Evolutionary conservation across 805 yeast species (phyloP), one percentile per base, ranked within the genome.

Genomic region (Saccharomyces paradoxus): DNA sequence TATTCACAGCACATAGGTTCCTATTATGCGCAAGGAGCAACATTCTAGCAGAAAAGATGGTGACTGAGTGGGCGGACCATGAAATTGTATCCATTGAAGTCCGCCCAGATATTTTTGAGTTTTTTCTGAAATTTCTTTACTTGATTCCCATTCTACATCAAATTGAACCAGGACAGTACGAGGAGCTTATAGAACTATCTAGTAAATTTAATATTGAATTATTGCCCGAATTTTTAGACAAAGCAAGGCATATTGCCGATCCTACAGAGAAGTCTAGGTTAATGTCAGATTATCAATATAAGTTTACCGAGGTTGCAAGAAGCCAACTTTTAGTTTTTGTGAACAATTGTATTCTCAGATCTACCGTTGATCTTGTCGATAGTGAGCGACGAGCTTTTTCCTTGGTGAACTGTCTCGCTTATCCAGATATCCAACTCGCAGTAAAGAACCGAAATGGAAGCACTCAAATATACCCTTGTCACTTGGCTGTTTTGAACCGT

Each of bases 401-500:
- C 12, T 28, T 27, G 7, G 37, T n/a, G 14, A 46, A 26, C 6
- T n/a, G 27, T 8, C 48, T 55, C 1, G 62, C 67, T 8, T 68
- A 56, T 47, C 81, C 87, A 0, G 89, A 84, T 67, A 61, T 79
- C 0, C 71, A 81, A 1, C 50, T 83, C 0, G 61, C 74, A 1
- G 74, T 75, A 6, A 57, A 59, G 5, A 50, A 60, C 9, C 62
- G 68, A 4, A 72, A 71, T 2, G 57, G 56, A 26, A 52, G 41
- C 3, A 46, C 64, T 50, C 62, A 66, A 0, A 75, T 74, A 55
- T 86, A 81, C 62, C 91, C 92, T 0, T 82, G 77, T 4, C 87
- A 87, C 66, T 73, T 83, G 46, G 76, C 87, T 0, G 77, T 87
- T 50, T 64, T 87, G 26, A 67, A 77, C 4, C 70, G 90, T 46